Percentiles rank a stretch among this genome's conserved stretches.
Evolutionary conservation across 257 asterid genomes (phyloP).

Genomic region (Solanum bulbocastanum): DNA sequence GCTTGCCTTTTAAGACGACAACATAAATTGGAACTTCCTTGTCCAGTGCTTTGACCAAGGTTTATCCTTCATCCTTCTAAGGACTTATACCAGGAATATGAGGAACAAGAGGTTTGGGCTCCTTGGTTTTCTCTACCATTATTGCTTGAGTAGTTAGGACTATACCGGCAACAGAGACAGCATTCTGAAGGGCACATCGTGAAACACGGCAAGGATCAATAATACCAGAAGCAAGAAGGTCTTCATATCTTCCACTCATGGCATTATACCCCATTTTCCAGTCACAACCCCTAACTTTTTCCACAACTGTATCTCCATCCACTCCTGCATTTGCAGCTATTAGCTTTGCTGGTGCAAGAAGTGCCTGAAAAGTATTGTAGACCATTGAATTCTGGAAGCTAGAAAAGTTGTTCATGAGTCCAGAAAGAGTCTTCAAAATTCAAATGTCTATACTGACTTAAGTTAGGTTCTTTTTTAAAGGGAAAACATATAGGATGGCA

Average conservation of each 20-base stretch:
- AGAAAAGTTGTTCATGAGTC: neutral
- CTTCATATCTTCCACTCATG: slow-evolving; percentile 66
- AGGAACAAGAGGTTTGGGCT: slow-evolving; percentile 55
- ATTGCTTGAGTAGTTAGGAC: slow-evolving; percentile 87
- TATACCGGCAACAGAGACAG: slow-evolving; percentile 84
- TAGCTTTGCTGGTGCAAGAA: slow-evolving; percentile 76
- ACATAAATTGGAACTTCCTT: neutral
- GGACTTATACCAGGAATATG: slow-evolving; percentile 76
- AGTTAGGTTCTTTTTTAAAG: neutral
- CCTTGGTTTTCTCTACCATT: slow-evolving; percentile 61
- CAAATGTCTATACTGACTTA: neutral
- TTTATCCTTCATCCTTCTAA: slow-evolving; percentile 3
- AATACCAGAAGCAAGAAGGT: slow-evolving; percentile 75
- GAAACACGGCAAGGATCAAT: slow-evolving; percentile 75
- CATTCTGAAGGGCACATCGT: slow-evolving; percentile 79
- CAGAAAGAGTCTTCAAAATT: neutral
- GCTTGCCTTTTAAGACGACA: neutral
- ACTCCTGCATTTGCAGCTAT: slow-evolving; percentile 89
- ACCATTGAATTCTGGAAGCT: neutral
- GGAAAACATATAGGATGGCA: neutral
- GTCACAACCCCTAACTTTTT: slow-evolving; percentile 40
- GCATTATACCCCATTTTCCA: slow-evolving; percentile 69
- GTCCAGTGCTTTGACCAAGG: neutral
- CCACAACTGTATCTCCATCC: slow-evolving; percentile 72
- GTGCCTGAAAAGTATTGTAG: slow-evolving; percentile 56